Evolutionary conservation across 192 early-diverging fungal genomes (phyloP), one percentile per base, ranked within the genome.

Genomic region (Hyaloraphidium curvatum): DNA sequence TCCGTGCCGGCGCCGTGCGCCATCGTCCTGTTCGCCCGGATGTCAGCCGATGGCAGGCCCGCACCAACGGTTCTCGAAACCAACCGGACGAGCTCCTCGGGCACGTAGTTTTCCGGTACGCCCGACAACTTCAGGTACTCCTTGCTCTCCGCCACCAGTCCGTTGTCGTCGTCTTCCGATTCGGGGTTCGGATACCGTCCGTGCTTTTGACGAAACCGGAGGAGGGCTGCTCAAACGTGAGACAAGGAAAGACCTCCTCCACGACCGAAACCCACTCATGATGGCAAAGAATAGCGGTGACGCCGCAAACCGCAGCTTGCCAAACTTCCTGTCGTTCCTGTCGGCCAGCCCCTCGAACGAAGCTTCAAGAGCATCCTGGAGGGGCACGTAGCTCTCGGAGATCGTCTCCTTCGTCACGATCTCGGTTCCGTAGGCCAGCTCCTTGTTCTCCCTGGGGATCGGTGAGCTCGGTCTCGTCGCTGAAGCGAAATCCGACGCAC

Each of bases 1-100:
- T 93, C 91, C 3, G 78, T 74, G 16, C 56, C 54, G 39, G 65
- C 57, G 50, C 71, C 69, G 13, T 48, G 40, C 16, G 68, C 70
- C 30, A 84, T 61, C 21, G 60, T 55, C 41, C 78, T 81, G 57
- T 31, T 3, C 22, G 40, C 22, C 29, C 19, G 29, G 14, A 52
- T 62, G n/a, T 2, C 35, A 17, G 13, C 16, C 35, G 35, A 37
- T 37, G 35, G n/a, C n/a, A 31, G 16, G 17, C 23, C 39, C 22
- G 5, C 25, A 59, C 17, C 17, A 58, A 28, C 57, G 9, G 19
- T 60, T 58, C 1, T 59, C 3, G 1, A 25, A 1, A 39, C 59
- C 39, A 62, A 80, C 75, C 54, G 31, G 9, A 78, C 16, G 3
- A 68, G 41, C 40, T 72, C 69, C 50, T 77, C 67, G n/a, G 59